Evolutionary conservation across 768 basidiomycete genomes (phyloP), one percentile per base, ranked within the genome.

Genomic region (Lactifluus volemus): DNA sequence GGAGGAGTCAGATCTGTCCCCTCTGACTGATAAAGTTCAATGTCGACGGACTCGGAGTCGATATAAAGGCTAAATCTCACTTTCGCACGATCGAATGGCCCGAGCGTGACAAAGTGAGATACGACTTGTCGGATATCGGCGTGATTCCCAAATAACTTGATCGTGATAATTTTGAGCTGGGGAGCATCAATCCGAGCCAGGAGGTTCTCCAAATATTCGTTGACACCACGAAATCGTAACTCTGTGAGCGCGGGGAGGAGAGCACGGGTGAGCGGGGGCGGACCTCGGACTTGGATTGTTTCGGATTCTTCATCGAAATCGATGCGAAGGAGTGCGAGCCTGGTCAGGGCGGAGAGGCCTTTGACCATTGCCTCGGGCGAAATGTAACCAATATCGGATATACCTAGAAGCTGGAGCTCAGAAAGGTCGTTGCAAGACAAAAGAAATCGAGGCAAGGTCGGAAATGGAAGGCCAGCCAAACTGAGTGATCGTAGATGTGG

Each of bases 191-290:
- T 47, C 19, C 51, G 32, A 21, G 47, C 21, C 2, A 49, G 10
- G 29, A 59, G n/a, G 29, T 32, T 52, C 7, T 59, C 59, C 42
- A 59, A 17, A 38, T 59, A 53, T 19, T 59, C 52, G 38, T 45
- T 49, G 11, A 25, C 45, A 19, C 52, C 45, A 15, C 12, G 5
- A 44, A 59, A 49, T 1, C 0, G 15, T 1, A 49, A 29, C 0
- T 15, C 15, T 10, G 36, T 49, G 25, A 59, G 52, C 30, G 52
- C 29, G 1, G 36, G 59, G 5, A 53, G 17, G 45, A 53, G 12
- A 4, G 38, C 25, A 11, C 59, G 30, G 1, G 52, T 21, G 11
- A 15, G 29, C 4, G 29, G 36, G 45, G 49, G 41, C 5, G 15
- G 48, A n/a, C 12, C 19, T 49, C 12, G 34, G 14, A 2, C 19